phyloP scores from a whole-genome alignment of 495 filamentous ascomycete species.

The Letharia columbiana region DNA sequence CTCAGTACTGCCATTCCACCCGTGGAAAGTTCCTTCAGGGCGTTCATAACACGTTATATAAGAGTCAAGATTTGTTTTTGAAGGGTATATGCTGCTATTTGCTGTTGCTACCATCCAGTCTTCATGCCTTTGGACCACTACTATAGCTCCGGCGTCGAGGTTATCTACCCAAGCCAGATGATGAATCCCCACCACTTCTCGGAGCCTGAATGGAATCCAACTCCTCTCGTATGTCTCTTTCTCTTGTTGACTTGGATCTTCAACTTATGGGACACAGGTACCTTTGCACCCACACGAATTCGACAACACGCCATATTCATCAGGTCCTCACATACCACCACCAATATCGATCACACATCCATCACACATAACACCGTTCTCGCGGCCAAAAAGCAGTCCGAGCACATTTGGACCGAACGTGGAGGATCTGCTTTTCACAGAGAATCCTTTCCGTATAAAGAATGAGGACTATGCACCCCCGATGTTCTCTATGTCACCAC shows the following conservation, averaged over 20 bases:
- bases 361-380: conserved; percentile 24
- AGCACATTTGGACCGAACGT: conserved; percentile 30
- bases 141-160: conserved; percentile 24
- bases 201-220: conserved; percentile 26
- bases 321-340: conserved; percentile 31
- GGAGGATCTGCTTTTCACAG: conserved; percentile 27
- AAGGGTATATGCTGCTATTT: background rate
- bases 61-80: background rate
- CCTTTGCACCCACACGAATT: conserved; percentile 21
- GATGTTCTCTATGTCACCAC: conserved; percentile 26
- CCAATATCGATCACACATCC: conserved; percentile 25
- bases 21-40: background rate
- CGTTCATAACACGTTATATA: background rate
- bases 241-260: conserved; percentile 29
- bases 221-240: conserved; percentile 20
- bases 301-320: conserved; percentile 26
- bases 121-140: conserved; percentile 24
- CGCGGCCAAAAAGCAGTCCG: conserved; percentile 39
- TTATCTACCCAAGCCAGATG: conserved; percentile 24
- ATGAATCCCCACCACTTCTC: conserved; percentile 28
- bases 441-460: conserved; percentile 27
- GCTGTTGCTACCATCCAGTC: conserved; percentile 10
- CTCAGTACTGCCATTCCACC: background rate
- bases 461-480: conserved; percentile 24
- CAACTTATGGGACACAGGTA: conserved; percentile 34